A percentile compares a stretch with the other conserved stretches of the same genome.
Evolutionary conservation across 2,329 filamentous ascomycete species (phyloP).

Genomic region (Cordyceps pruinosa): DNA sequence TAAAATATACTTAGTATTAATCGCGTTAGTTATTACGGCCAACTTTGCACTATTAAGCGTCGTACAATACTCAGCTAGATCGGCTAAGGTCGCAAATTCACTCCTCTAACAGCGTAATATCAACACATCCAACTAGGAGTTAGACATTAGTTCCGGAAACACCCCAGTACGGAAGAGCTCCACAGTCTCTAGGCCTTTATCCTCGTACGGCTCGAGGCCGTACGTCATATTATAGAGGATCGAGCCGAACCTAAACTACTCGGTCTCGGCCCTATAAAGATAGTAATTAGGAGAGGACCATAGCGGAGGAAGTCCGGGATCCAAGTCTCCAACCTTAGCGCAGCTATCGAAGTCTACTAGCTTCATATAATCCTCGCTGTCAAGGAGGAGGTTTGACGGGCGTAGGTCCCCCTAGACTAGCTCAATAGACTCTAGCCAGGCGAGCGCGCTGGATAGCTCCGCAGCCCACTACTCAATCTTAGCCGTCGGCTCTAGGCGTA

Average conservation of each 20-base stretch:
- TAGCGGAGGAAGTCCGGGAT: conserved; percentile 2
- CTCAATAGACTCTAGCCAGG: conserved; percentile 7
- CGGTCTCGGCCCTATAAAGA: background rate
- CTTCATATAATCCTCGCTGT: background rate
- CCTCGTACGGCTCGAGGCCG: conserved; percentile 8
- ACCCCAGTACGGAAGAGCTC: background rate
- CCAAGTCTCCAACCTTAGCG: background rate
- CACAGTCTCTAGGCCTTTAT: background rate
- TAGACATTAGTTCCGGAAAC: background rate
- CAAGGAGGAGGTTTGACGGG: conserved; percentile 2
- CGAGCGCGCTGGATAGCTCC: conserved; percentile 8
- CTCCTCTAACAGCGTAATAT: conserved; percentile 1
- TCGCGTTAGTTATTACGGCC: background rate
- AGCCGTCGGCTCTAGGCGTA: background rate
- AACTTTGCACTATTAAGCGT: background rate
- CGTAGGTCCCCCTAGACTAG: conserved; percentile 5
- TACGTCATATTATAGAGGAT: conserved; percentile 6
- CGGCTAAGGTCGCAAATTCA: conserved; percentile 7
- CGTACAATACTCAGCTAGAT: background rate
- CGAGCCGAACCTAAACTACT: conserved; percentile 7
- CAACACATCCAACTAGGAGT: background rate
- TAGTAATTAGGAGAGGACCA: background rate
- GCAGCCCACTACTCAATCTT: conserved; percentile 12
- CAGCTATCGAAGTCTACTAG: conserved; percentile 5
- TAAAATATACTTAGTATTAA: background rate